Evolutionary conservation across 768 basidiomycete species (phyloP).

Genomic region (Pisolithus tinctorius): DNA sequence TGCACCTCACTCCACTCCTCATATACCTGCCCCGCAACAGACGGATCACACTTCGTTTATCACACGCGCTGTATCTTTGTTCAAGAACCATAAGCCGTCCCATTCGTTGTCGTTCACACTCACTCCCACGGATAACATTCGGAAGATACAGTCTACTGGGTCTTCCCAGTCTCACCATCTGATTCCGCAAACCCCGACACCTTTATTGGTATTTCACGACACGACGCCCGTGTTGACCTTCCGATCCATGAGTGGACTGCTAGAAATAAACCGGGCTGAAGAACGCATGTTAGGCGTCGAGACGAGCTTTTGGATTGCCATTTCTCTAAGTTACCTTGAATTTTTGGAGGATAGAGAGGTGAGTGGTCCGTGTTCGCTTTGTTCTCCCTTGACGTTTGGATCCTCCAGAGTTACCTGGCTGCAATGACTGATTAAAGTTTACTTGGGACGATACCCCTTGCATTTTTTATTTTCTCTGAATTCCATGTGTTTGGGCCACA

Average conservation of each 20-base stretch:
- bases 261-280: conserved; percentile 57
- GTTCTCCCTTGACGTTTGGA: conserved; percentile 1
- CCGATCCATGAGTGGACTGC: conserved; percentile 48
- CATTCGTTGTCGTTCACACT: conserved; percentile 61
- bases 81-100: conserved; percentile 46
- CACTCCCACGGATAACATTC: conserved; percentile 19
- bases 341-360: conserved; percentile 78
- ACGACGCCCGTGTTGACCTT: conserved; percentile 61
- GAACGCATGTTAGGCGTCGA: conserved; percentile 61
- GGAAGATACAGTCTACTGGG: conserved; percentile 8
- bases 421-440: conserved; percentile 38
- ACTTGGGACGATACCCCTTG: conserved; percentile 1
- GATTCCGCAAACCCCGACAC: conserved; percentile 28
- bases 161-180: conserved; percentile 20
- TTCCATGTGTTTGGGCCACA: neutral
- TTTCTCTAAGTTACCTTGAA: conserved; percentile 69
- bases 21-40: conserved; percentile 21
- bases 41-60: conserved; percentile 38
- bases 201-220: conserved; percentile 65
- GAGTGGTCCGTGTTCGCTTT: conserved; percentile 17
- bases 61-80: conserved; percentile 41
- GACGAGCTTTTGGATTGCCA: conserved; percentile 70
- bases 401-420: conserved; percentile 47
- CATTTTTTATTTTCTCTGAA: neutral
- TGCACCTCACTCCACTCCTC: conserved; percentile 36